phyloP scores from a whole-genome alignment of 176 grass and related monocot species.

The Cenchrus purpureus region DNA sequence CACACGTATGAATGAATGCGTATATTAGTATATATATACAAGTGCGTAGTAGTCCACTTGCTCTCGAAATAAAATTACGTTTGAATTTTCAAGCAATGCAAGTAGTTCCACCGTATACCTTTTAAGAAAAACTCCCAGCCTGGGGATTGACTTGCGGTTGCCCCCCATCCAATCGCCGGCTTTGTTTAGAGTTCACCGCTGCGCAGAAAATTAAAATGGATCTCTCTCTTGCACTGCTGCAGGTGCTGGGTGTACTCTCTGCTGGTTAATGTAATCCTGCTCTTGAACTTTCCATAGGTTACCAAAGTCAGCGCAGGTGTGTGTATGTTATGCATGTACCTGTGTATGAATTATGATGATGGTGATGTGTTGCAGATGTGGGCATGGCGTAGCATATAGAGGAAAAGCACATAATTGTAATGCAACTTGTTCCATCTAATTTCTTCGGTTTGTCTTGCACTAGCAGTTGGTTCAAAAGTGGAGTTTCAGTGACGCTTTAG shows the following conservation, averaged over 20 bases:
- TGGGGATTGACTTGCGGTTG: slow-evolving; percentile 36
- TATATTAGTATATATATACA: not conserved
- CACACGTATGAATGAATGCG: not conserved
- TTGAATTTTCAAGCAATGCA: slow-evolving; percentile 6
- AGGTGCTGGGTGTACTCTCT: not conserved
- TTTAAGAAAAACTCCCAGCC: slow-evolving; percentile 21
- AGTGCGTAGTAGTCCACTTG: slow-evolving; percentile 23
- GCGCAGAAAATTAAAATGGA: not conserved
- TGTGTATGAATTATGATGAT: not conserved
- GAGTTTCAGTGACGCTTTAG: not conserved
- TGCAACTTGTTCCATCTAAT: not conserved
- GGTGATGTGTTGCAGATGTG: slow-evolving; percentile 42
- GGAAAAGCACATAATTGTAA: not conserved
- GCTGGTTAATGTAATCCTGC: slow-evolving; percentile 8
- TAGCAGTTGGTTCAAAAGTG: not conserved
- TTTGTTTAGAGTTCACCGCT: slow-evolving; percentile 13
- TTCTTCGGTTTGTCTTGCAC: not conserved
- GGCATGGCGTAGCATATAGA: not conserved
- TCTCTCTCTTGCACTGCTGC: not conserved
- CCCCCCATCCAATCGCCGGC: slow-evolving; percentile 24
- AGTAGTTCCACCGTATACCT: not conserved
- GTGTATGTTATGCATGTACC: not conserved
- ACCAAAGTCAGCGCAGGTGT: not conserved
- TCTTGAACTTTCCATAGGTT: slow-evolving; percentile 26
- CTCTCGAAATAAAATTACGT: not conserved